Base-by-base conservation (phyloP, 176 grass and related monocot species). In the Ensete ventricosum region DNA sequence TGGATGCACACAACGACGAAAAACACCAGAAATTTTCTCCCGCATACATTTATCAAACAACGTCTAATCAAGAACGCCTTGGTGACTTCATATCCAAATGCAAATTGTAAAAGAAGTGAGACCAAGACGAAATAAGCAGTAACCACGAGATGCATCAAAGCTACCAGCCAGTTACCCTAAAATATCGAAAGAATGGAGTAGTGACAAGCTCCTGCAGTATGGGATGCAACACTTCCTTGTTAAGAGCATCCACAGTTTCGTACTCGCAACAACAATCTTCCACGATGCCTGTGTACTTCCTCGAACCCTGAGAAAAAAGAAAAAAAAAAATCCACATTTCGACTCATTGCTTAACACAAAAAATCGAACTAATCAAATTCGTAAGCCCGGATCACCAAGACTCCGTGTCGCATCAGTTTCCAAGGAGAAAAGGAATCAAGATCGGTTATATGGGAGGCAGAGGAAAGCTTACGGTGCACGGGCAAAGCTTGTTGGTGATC, bases 241-340 rank as follows among this genome's bases (percentile, higher is more conserved):
- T 99, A 71, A 99, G 83, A 53, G 82, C 50, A 51, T 99, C 88
- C 50, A 89, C 91, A n/a, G 95, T 99, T 85, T 94, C 91, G 76
- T 91, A 94, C 60, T 94, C 84, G 52, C 91, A 99, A 76, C 91
- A 99, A 81, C 95, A 94, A 82, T 94, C 91, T 86, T 99, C 91
- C 80, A 99, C 88, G 70, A 89, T 91, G 29, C 91, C 91, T 7
- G 86, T 91, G 81, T 99, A 99, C 76, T 86, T 89, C 83, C 59
- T 91, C 64, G 84, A 82, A 17, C 72, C 82, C 91, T 99, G 52
- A 26, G 16, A 55, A 17, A 2, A 5, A 3, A 26, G 16, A 55
- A 17, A 2, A 5, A 3, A 62, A 60, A 53, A 78, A 63, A 21
- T 12, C 49, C 11, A 73, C 10, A 69, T 69, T 71, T 52, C 17